Base-by-base conservation (phyloP, 2,329 filamentous ascomycete genomes). In the Penicillium janthinellum region DNA sequence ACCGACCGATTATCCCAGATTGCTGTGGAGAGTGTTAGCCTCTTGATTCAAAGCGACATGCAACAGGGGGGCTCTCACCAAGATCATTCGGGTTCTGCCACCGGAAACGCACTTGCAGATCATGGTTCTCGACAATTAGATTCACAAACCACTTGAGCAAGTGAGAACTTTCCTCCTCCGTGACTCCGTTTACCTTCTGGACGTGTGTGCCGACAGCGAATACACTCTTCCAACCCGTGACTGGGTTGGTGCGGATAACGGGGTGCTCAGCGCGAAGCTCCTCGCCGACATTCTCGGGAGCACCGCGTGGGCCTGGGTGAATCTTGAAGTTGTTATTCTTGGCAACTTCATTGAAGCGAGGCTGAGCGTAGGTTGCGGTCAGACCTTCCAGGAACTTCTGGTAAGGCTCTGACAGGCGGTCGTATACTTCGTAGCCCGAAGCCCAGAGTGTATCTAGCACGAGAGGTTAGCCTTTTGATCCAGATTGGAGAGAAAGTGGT, bases 1-100 rank as follows among this genome's bases (percentile, higher is more conserved):
- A 81, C 81, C n/a, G 78, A 81, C 7, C 83, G 75, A 64, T 86
- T 86, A 62, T 86, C 83, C 84, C 84, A 86, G 62, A 86, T 84
- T 1, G 83, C 84, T 68, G 74, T 54, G 35, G 10, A 11, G n/a
- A 57, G 11, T 28, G 20, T 63, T n/a, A 54, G 25, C 45, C 35
- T 44, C 12, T 38, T n/a, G 14, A 31, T n/a, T 11, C 4, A 15
- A 34, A 47, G 8, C 15, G 2, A 4, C 14, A 2, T 47, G 15
- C n/a, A 31, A 31, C 22, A 17, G 4, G 15, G 7, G 48, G 17
- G 8, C 22, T 25, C 48, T 45, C 60, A 75, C 71, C 73, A 12
- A 78, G 58, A 60, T 86, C 84, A 63, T 78, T 77, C 17, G 65
- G 63, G 56, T 75, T 73, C 48, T 70, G 65, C 77, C 76, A 79